phyloP scores from a whole-genome alignment of 169 alveolate genomes.

The Condylostoma magnum region DNA sequence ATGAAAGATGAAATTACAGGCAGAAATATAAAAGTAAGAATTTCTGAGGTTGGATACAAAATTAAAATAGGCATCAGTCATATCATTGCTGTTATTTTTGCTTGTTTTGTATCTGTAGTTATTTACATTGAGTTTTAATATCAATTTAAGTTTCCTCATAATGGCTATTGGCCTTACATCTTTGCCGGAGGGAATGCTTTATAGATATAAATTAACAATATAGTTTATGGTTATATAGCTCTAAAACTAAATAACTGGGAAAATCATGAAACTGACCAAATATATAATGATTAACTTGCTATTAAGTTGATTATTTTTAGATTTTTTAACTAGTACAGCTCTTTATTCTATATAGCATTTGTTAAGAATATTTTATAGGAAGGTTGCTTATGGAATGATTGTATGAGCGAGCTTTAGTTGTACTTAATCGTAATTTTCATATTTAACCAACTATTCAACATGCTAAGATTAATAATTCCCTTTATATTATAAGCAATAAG shows the following conservation, averaged over 20 bases:
- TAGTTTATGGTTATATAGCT: conserved; percentile 31
- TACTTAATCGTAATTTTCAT: too few relatives aligned
- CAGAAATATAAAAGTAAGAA: conserved; percentile 38
- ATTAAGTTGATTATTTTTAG: conserved; percentile 45
- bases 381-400: too few relatives aligned
- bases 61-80: not conserved
- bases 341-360: conserved; percentile 59
- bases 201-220: conserved; percentile 38
- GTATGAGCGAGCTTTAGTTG: too few relatives aligned
- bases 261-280: conserved; percentile 48
- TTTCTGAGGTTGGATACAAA: not conserved
- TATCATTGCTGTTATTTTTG: not conserved
- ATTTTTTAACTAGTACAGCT: conserved; percentile 42
- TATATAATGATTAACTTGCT: conserved; percentile 37
- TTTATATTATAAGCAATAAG: too few relatives aligned
- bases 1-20: conserved; percentile 39
- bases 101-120: not conserved
- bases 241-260: conserved; percentile 55
- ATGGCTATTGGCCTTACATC: too few relatives aligned
- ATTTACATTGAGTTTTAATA: not conserved
- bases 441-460: too few relatives aligned
- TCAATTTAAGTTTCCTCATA: not conserved
- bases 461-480: too few relatives aligned
- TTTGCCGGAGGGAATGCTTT: conserved; percentile 36
- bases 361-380: too few relatives aligned